These are phyloP conservation scores for Fistulifera pelliculosa DNA, from an alignment of 108 stramenopile species.

Conservation along the genomic window DNA sequence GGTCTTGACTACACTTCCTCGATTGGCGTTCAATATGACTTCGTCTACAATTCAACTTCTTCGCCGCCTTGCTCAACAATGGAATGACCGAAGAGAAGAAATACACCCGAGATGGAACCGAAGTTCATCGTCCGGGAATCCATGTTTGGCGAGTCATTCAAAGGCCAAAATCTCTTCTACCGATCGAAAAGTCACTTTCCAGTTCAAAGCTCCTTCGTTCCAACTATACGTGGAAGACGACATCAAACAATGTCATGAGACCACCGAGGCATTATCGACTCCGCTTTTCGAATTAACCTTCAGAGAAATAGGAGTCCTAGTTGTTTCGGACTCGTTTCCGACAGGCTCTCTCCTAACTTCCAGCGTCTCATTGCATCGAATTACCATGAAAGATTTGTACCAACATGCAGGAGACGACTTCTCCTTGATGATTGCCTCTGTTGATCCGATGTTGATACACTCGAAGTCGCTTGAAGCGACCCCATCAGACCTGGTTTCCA, in stretches of 20 bases:
- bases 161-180: background rate
- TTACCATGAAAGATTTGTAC: background rate
- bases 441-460: background rate
- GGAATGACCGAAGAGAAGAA: slow-evolving; percentile 6
- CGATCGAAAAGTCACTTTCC: slow-evolving; percentile 1
- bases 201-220: background rate
- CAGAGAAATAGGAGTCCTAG: slow-evolving; percentile 40
- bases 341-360: background rate
- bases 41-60: slow-evolving; percentile 49
- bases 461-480: background rate
- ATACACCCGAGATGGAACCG: slow-evolving; percentile 10
- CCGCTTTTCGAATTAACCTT: slow-evolving; percentile 34
- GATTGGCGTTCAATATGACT: slow-evolving; percentile 56
- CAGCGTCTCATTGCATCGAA: background rate
- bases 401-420: background rate
- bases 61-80: slow-evolving; percentile 32
- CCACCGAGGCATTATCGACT: too few species aligned
- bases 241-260: background rate
- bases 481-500: slow-evolving; percentile 27
- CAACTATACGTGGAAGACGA: background rate
- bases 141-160: too few species aligned
- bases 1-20: slow-evolving; percentile 40
- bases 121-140: background rate
- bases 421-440: background rate
- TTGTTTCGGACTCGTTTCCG: slow-evolving; percentile 32